These are phyloP conservation scores for Leccinum variicolor DNA, from an alignment of 768 basidiomycete species.

Conservation along the genomic window DNA sequence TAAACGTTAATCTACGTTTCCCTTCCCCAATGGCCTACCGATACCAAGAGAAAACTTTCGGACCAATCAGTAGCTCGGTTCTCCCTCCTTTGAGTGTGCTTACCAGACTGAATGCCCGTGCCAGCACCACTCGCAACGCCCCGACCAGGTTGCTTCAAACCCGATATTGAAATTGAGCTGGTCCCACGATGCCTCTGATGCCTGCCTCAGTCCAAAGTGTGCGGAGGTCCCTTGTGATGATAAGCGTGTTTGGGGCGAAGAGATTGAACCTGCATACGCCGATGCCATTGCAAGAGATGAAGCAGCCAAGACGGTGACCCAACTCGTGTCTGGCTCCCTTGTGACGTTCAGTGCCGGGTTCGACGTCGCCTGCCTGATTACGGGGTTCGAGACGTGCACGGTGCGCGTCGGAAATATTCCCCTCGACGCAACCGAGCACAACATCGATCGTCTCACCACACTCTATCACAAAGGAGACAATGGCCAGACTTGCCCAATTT, in stretches of 20 bases:
- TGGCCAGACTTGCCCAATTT: constrained; percentile 47
- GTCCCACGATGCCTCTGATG: constrained; percentile 10
- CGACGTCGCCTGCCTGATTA: constrained; percentile 40
- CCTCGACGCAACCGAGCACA: constrained; percentile 32
- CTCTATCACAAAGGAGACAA: constrained; percentile 33
- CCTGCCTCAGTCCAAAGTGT: constrained; percentile 21
- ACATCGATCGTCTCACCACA: constrained; percentile 43
- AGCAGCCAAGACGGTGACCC: constrained; percentile 40
- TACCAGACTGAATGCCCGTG: neutral
- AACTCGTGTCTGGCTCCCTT: constrained; percentile 44
- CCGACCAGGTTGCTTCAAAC: neutral
- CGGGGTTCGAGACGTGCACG: constrained; percentile 52
- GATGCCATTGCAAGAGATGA: constrained; percentile 30
- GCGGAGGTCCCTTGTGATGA: constrained; percentile 16
- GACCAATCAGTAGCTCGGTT: neutral
- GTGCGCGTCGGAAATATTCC: constrained; percentile 48
- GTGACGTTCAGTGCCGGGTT: constrained; percentile 51
- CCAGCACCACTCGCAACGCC: neutral
- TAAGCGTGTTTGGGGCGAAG: neutral
- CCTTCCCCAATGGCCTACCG: neutral
- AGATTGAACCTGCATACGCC: constrained; percentile 1
- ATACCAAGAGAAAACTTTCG: neutral
- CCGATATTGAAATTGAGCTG: neutral
- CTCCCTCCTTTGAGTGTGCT: neutral
- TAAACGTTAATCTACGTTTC: neutral